A percentile compares a stretch with the other conserved stretches of the same genome.
Conservation (phyloP, 148 eudicot species). For the Talinum fruticosum region DNA sequence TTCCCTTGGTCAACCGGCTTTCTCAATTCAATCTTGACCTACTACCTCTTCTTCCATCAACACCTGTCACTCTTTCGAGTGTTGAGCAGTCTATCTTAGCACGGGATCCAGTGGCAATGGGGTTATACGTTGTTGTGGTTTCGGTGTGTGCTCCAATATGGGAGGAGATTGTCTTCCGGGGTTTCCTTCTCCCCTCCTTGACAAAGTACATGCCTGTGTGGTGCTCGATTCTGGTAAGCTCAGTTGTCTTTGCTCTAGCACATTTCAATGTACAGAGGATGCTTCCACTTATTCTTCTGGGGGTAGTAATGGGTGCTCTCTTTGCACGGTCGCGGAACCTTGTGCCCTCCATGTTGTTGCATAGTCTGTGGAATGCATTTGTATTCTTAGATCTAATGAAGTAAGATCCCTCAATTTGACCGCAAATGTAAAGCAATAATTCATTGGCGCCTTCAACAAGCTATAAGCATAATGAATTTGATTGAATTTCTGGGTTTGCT, state of each 20-base stretch:
- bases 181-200: slow-evolving; percentile 85
- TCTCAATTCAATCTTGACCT: slow-evolving; percentile 75
- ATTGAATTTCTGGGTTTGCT: neutral
- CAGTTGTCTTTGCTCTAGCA: slow-evolving; percentile 76
- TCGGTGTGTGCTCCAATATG: slow-evolving; percentile 79
- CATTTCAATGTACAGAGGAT: slow-evolving; percentile 83
- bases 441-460: slow-evolving; percentile 17
- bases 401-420: slow-evolving; percentile 23
- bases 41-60: slow-evolving; percentile 59
- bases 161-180: slow-evolving; percentile 83
- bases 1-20: slow-evolving; percentile 76
- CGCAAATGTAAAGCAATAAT: slow-evolving; percentile 17
- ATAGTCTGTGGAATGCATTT: slow-evolving; percentile 87
- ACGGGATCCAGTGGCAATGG: slow-evolving; percentile 79
- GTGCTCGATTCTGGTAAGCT: slow-evolving; percentile 70
- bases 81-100: slow-evolving; percentile 80
- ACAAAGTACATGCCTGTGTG: slow-evolving; percentile 85
- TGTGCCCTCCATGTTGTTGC: slow-evolving; percentile 71
- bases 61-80: slow-evolving; percentile 64
- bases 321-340: slow-evolving; percentile 76
- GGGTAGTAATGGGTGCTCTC: slow-evolving; percentile 73
- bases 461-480: slow-evolving; percentile 18
- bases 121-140: slow-evolving; percentile 59
- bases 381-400: slow-evolving; percentile 85
- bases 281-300: slow-evolving; percentile 72